Conservation (phyloP, 2,329 filamentous ascomycete genomes). For the Ascocoryne sarcoides region DNA sequence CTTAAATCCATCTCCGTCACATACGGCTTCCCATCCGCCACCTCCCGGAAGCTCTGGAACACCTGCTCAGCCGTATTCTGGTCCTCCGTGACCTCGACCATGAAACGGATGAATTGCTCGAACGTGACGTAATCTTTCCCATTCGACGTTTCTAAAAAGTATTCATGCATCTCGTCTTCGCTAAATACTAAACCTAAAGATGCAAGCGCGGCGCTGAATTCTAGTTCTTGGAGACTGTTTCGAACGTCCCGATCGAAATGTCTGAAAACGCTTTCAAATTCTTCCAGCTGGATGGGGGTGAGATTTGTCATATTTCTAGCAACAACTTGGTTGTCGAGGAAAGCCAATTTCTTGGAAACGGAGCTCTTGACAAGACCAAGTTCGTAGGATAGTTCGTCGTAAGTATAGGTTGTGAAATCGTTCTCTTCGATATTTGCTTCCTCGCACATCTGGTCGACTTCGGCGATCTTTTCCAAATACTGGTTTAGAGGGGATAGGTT, state of each 20-base stretch:
- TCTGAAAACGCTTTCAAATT: slow-evolving; percentile 96
- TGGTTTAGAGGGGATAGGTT: slow-evolving; percentile 84
- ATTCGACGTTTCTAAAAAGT: slow-evolving; percentile 79
- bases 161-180: slow-evolving; percentile 95
- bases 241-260: slow-evolving; percentile 93
- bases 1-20: slow-evolving; percentile 95
- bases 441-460: slow-evolving; percentile 77
- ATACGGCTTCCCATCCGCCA: slow-evolving; percentile 97
- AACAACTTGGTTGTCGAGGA: slow-evolving; percentile 97
- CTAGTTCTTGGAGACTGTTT: slow-evolving; percentile 84
- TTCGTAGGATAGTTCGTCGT: slow-evolving; percentile 93
- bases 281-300: slow-evolving; percentile 94
- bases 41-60: slow-evolving; percentile 94
- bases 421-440: slow-evolving; percentile 99
- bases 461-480: slow-evolving; percentile 80
- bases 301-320: slow-evolving; percentile 98
- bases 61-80: slow-evolving; percentile 98
- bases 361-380: slow-evolving; percentile 83
- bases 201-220: slow-evolving; percentile 93
- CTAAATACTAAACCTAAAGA: slow-evolving; percentile 92
- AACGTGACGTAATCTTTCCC: slow-evolving; percentile 79
- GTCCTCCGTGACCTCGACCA: slow-evolving; percentile 98
- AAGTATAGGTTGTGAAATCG: slow-evolving; percentile 98
- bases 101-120: slow-evolving; percentile 98
- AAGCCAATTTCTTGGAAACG: slow-evolving; percentile 91